Evolutionary conservation across 2,329 filamentous ascomycete species (phyloP).

Genomic region (Ascomycota sp.): DNA sequence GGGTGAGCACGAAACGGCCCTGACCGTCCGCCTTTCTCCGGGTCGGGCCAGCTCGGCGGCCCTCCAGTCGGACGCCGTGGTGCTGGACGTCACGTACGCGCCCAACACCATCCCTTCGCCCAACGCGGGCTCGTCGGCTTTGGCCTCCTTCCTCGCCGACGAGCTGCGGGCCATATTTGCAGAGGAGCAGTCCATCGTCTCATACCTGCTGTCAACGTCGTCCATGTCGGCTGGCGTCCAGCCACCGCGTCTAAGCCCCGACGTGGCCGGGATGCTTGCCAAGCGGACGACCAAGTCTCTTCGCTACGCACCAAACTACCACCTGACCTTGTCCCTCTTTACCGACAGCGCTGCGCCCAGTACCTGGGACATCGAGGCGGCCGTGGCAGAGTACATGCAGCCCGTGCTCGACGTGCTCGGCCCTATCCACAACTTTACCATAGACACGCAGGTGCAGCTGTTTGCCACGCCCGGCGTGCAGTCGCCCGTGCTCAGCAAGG

Average conservation of each 20-base stretch:
- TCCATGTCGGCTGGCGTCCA: conserved; percentile 27
- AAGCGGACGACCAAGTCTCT: conserved; percentile 67
- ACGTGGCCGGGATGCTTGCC: conserved; percentile 33
- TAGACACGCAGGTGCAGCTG: conserved; percentile 89
- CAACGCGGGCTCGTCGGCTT: conserved; percentile 47
- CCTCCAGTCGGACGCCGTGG: conserved; percentile 47
- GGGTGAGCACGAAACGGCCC: conserved; percentile 30
- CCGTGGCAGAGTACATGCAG: conserved; percentile 60
- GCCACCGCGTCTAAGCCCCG: conserved; percentile 24
- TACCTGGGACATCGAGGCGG: conserved; percentile 76
- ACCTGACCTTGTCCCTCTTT: conserved; percentile 89
- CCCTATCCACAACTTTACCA: conserved; percentile 81
- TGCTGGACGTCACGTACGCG: conserved; percentile 61
- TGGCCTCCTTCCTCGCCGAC: conserved; percentile 60
- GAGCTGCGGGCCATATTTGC: conserved; percentile 61
- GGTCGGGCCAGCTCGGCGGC: conserved; percentile 39
- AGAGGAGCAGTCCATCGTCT: conserved; percentile 76
- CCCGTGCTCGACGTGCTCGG: conserved; percentile 64
- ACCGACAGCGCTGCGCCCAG: conserved; percentile 60
- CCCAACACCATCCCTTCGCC: conserved; percentile 45
- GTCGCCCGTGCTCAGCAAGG: conserved; percentile 49
- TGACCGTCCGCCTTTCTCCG: conserved; percentile 51
- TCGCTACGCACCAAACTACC: conserved; percentile 84
- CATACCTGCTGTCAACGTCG: conserved; percentile 45
- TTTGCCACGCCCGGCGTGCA: conserved; percentile 57